Base-by-base conservation (phyloP, 257 asterid species). In the Nicotiana undulata region DNA sequence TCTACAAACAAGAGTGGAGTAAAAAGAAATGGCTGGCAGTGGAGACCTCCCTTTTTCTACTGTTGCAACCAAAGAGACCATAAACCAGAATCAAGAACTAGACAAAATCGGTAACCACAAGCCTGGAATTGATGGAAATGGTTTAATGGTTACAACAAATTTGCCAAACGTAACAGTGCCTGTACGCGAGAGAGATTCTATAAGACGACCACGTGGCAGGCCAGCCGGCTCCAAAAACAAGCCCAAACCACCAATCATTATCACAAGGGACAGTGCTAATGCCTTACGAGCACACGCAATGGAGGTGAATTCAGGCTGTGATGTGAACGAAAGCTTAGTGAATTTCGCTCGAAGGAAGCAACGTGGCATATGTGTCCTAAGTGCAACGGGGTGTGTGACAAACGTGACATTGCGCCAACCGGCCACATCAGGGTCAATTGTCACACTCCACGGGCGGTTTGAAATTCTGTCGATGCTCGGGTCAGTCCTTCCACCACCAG, bases 191-290 rank as follows among this genome's bases (percentile, higher is more conserved):
- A 82, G 85, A 9, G 91, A 87, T 40, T 52, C 87, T 18, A 51
- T 51, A 5, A 91, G 97, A 52, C 79, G 97, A 66, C 93, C 95
- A 8, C 97, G 98, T 13, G 98, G 98, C 76, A 75, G 98, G 55
- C 98, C 98, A 5, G 89, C 97, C 0, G 98, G 98, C 17, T 94
- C 98, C 34, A 95, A 95, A 83, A 95, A 95, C 93, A 95, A 93
- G 85, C 98, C 98, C 5, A 95, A 95, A 78, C 95, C 98, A 20
- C 98, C 98, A 4, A 91, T 95, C 82, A 90, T 95, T 80, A 95
- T 95, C 88, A 91, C 98, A 2, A 63, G 98, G 79, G 99, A 95
- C 88, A 92, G 95, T 49, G 90, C 94, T 20, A 95, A 93, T 80
- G 90, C 97, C 10, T 90, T 95, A 49, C 84, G 89, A 53, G 98